A percentile compares a stretch with the other conserved stretches of the same genome.
Evolutionary conservation across 306 rosid species (phyloP).

Genomic region (Nissolia schottii): DNA sequence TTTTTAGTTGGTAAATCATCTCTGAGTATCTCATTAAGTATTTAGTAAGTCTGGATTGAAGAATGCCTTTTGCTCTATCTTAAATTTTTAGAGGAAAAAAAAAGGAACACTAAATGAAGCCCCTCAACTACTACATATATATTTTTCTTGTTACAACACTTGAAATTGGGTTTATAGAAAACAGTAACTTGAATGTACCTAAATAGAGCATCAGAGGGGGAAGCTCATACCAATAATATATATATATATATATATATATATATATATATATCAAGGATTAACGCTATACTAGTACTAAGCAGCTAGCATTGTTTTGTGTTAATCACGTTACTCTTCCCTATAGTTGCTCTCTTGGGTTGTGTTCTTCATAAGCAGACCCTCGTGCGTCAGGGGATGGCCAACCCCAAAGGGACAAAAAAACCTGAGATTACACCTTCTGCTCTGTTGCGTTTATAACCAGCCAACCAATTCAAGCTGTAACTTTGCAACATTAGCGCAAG

Average conservation of each 20-base stretch:
- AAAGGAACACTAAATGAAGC: background rate
- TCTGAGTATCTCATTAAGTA: no score
- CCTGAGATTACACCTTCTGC: background rate
- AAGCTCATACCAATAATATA: background rate
- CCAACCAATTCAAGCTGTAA: constrained; percentile 17
- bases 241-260: no score
- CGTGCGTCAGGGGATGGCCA: constrained; percentile 23
- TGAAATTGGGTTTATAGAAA: background rate
- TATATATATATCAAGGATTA: no score
- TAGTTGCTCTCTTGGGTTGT: constrained; percentile 41
- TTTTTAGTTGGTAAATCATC: no score
- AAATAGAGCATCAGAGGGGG: no score
- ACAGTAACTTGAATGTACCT: no score
- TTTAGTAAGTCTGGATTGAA: no score
- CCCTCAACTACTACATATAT: background rate
- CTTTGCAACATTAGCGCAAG: constrained; percentile 19
- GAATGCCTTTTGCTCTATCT: no score
- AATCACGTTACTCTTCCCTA: constrained; percentile 20
- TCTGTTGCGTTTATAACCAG: no score
- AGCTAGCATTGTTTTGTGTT: background rate
- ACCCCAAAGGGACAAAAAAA: background rate
- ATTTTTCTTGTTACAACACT: background rate
- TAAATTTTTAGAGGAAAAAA: no score
- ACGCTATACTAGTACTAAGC: no score
- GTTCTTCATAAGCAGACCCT: constrained; percentile 26